Evolutionary conservation across 202 grass and related monocot genomes (phyloP).

Genomic region (Cymbopogon flexuosus): DNA sequence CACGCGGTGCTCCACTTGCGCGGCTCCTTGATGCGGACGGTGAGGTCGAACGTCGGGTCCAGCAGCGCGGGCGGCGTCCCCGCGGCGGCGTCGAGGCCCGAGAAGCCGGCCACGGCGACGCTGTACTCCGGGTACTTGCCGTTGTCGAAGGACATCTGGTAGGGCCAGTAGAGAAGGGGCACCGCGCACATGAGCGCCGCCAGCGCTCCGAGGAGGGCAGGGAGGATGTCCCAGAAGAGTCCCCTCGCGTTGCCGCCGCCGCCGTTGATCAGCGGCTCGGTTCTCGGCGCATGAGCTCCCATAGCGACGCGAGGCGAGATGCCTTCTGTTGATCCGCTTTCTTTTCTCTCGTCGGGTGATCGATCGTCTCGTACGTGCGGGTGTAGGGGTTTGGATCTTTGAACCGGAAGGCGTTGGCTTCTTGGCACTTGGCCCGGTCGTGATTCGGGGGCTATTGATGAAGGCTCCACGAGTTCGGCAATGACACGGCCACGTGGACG

Average conservation of each 20-base stretch:
- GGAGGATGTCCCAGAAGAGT: neutral
- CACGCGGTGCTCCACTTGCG: neutral
- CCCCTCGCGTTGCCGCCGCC: neutral
- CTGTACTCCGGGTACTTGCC: neutral
- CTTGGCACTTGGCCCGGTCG: neutral
- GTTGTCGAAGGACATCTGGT: neutral
- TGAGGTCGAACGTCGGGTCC: constrained; percentile 32
- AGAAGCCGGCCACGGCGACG: constrained; percentile 19
- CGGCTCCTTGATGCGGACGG: constrained; percentile 26
- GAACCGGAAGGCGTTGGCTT: neutral
- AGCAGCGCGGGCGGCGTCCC: neutral
- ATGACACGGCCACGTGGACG: neutral
- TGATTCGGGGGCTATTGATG: neutral
- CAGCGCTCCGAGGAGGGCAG: neutral
- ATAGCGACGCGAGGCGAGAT: neutral
- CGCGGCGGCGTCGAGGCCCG: neutral
- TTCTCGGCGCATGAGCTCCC: neutral
- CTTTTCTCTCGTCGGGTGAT: neutral
- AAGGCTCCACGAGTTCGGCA: neutral
- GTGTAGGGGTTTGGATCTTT: neutral
- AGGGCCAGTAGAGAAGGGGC: neutral
- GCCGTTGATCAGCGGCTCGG: neutral
- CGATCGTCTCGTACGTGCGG: neutral
- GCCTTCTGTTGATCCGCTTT: neutral
- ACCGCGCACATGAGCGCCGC: neutral